phyloP scores from a whole-genome alignment of 169 alveolate species.

The Fabrea salina region DNA sequence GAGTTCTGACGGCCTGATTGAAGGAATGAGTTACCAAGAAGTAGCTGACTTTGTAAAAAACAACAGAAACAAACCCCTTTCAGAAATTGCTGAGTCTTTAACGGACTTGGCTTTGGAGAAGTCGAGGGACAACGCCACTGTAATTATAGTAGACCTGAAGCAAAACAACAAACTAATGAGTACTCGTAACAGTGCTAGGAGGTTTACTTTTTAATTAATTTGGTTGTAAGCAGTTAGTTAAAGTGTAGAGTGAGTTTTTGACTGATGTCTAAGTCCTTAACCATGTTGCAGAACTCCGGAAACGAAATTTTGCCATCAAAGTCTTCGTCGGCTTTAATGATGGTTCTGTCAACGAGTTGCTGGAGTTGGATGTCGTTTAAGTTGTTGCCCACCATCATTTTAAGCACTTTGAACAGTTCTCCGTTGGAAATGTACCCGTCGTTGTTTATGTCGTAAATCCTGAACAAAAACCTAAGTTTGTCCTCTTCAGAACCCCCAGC shows the following conservation, averaged over 20 bases:
- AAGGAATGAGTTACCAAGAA: neutral
- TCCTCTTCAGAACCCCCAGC: slow-evolving; percentile 91
- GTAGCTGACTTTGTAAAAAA: neutral
- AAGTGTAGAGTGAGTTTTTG: slow-evolving; percentile 70
- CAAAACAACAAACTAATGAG: neutral
- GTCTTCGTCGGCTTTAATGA: slow-evolving; percentile 96
- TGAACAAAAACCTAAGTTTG: slow-evolving; percentile 93
- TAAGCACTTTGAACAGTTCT: slow-evolving; percentile 93
- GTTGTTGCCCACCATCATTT: slow-evolving; percentile 98
- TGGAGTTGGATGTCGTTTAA: slow-evolving; percentile 94
- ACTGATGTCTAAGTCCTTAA: slow-evolving; percentile 76
- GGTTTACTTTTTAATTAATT: slow-evolving; percentile 4
- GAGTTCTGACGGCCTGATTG: slow-evolving; percentile 23
- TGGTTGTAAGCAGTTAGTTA: neutral
- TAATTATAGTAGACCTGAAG: neutral
- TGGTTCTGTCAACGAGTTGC: slow-evolving; percentile 95
- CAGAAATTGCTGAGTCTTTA: neutral
- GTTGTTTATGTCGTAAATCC: slow-evolving; percentile 93
- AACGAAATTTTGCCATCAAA: slow-evolving; percentile 96
- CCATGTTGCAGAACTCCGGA: slow-evolving; percentile 92
- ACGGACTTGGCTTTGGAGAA: neutral
- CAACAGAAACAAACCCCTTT: neutral
- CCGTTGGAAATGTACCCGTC: slow-evolving; percentile 98
- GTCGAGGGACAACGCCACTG: slow-evolving; percentile 18
- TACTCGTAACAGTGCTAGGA: too few relatives aligned